Conservation (phyloP, 345 rosid genomes). For the Lagerstroemia speciosa region DNA sequence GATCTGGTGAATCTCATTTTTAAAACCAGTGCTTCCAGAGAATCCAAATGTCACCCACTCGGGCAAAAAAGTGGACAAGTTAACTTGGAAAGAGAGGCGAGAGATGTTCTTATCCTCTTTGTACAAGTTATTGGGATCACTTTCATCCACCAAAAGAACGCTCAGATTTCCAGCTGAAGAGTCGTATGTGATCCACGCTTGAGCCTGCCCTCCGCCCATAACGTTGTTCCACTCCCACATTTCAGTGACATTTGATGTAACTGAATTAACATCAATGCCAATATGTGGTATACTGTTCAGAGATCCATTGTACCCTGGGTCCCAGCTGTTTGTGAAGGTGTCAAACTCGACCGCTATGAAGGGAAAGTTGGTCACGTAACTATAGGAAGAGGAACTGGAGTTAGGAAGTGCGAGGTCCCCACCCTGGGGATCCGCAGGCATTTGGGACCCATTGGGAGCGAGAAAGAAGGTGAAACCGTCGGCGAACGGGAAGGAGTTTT, state of each 20-base stretch:
- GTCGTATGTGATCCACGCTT: background rate
- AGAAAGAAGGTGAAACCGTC: too few species aligned
- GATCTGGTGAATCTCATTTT: too few species aligned
- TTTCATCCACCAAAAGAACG: background rate
- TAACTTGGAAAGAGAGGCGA: background rate
- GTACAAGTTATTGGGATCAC: background rate
- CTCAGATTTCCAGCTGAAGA: background rate
- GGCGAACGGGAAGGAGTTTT: too few species aligned
- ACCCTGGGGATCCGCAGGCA: background rate
- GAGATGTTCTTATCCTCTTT: too few species aligned
- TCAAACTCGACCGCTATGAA: conserved; percentile 17
- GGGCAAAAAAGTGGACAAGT: conserved; percentile 5
- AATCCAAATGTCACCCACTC: too few species aligned
- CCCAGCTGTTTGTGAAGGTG: background rate
- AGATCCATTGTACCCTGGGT: background rate
- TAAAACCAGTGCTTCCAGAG: too few species aligned
- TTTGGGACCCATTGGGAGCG: background rate
- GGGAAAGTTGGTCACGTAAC: too few species aligned
- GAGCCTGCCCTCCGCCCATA: background rate
- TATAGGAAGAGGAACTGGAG: background rate
- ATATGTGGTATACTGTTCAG: background rate
- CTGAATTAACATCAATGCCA: conserved; percentile 1
- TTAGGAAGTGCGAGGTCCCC: conserved; percentile 9
- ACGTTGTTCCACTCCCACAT: background rate
- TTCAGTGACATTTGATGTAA: background rate